Evolutionary conservation across 2,329 filamentous ascomycete species (phyloP).

Genomic region (Cryphonectria carpinicola): DNA sequence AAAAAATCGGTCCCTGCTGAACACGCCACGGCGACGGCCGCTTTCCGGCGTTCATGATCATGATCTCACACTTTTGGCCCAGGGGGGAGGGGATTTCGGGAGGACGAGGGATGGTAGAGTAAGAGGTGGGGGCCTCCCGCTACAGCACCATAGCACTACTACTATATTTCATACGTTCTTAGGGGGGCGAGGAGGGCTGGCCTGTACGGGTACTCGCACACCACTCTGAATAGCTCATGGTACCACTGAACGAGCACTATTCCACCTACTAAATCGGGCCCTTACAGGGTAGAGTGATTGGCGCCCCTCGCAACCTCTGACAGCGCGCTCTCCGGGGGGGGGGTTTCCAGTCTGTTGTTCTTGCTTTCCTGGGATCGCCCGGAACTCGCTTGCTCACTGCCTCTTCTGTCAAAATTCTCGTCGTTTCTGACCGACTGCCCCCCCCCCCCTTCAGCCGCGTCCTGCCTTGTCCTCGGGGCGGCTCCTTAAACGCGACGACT

Average conservation of each 20-base stretch:
- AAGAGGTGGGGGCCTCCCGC: not conserved
- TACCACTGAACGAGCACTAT: not conserved
- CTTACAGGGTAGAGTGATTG: conserved; percentile 17
- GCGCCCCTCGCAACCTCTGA: not conserved
- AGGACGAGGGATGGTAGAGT: not conserved
- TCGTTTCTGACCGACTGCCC: not conserved
- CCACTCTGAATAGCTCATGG: not conserved
- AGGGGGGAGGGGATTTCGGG: not conserved
- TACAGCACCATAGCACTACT: not conserved
- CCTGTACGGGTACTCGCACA: not conserved
- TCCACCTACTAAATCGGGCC: conserved; percentile 23
- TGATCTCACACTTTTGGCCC: conserved; percentile 15
- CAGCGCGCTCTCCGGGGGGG: conserved; percentile 4
- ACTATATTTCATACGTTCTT: not conserved
- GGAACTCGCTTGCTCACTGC: not conserved
- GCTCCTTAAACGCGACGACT: not conserved
- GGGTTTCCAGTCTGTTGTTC: too few species aligned
- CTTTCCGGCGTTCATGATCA: conserved; percentile 18
- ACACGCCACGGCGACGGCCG: conserved; percentile 25
- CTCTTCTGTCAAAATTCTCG: conserved; percentile 1
- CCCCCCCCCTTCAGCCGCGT: not conserved
- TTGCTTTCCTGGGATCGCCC: not conserved
- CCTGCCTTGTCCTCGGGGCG: not conserved
- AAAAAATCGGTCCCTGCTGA: conserved; percentile 8
- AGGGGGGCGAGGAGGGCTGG: not conserved